These are phyloP conservation scores for Rhododendron ovatum DNA, from an alignment of 148 eudicot genomes.

Conservation along the genomic window DNA sequence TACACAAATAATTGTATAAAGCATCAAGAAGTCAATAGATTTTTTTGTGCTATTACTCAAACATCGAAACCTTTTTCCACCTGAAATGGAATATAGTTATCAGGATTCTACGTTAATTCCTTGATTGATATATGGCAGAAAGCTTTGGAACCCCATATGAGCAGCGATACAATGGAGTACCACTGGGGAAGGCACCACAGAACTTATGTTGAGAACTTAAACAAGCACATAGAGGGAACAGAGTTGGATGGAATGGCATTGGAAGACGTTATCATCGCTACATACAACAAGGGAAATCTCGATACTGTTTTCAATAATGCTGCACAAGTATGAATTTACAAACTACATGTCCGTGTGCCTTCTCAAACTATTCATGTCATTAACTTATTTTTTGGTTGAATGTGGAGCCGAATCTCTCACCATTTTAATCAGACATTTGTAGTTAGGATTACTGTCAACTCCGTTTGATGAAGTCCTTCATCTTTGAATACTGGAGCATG, in stretches of 20 bases:
- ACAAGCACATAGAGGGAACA: slow-evolving; percentile 87
- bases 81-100: background rate
- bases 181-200: slow-evolving; percentile 95
- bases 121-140: slow-evolving; percentile 32
- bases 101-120: background rate
- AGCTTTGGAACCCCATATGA: slow-evolving; percentile 94
- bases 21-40: background rate
- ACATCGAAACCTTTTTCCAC: background rate
- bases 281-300: slow-evolving; percentile 80
- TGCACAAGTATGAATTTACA: slow-evolving; percentile 59
- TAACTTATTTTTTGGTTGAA: background rate
- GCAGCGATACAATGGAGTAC: slow-evolving; percentile 65
- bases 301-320: slow-evolving; percentile 94
- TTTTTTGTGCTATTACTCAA: background rate
- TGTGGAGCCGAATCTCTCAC: background rate
- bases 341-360: background rate
- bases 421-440: background rate
- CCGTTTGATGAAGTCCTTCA: background rate
- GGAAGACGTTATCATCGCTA: slow-evolving; percentile 50
- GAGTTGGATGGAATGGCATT: slow-evolving; percentile 62
- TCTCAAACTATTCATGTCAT: background rate
- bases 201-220: slow-evolving; percentile 83
- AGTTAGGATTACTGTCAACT: background rate
- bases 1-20: background rate
- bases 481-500: background rate